Percentiles rank a stretch among this genome's conserved stretches.
Evolutionary conservation across 1,139 yeast species (phyloP).

Genomic region (Geotrichum macrosporum): DNA sequence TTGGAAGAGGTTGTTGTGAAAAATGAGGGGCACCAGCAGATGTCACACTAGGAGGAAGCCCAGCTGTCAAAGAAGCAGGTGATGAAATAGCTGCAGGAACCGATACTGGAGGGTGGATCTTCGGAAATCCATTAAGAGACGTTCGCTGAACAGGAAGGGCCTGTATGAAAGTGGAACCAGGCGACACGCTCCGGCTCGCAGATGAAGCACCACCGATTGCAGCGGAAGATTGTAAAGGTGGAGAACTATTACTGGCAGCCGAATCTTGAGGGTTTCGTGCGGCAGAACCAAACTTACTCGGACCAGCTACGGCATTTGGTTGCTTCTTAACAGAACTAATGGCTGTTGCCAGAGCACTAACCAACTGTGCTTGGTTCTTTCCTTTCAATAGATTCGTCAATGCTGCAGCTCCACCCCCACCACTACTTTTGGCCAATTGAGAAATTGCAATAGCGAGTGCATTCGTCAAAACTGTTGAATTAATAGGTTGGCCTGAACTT

Average conservation of each 20-base stretch:
- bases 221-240: constrained; percentile 4
- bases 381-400: constrained; percentile 68
- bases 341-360: constrained; percentile 77
- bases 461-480: constrained; percentile 67
- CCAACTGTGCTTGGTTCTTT: constrained; percentile 81
- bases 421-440: constrained; percentile 80
- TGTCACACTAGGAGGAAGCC: constrained; percentile 13
- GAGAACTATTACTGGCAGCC: constrained; percentile 27
- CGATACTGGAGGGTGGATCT: constrained; percentile 14
- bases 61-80: constrained; percentile 14
- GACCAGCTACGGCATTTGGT: constrained; percentile 8
- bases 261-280: constrained; percentile 24
- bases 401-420: constrained; percentile 58
- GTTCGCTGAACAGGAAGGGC: background rate
- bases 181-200: background rate
- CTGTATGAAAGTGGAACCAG: constrained; percentile 1
- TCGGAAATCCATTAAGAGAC: background rate
- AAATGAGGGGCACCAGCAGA: constrained; percentile 2
- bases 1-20: constrained; percentile 3
- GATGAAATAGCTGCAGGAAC: constrained; percentile 20
- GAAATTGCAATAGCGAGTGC: constrained; percentile 92
- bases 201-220: background rate
- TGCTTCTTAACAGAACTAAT: constrained; percentile 48
- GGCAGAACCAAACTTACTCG: constrained; percentile 6
- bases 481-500: constrained; percentile 33